phyloP scores from a whole-genome alignment of 2,329 filamentous ascomycete species.

The Trichophyton simii region DNA sequence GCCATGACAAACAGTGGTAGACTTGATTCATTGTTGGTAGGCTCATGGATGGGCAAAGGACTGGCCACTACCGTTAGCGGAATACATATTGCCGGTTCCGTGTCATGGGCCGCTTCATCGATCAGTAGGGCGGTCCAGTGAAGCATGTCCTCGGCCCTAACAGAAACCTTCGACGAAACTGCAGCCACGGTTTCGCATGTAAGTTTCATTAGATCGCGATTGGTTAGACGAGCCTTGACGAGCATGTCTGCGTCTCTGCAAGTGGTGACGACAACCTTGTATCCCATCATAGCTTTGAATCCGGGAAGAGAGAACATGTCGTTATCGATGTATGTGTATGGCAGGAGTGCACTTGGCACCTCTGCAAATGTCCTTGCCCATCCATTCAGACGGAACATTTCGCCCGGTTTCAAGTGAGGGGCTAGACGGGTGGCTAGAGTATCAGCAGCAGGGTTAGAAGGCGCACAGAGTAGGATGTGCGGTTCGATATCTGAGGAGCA shows the following conservation, averaged over 20 bases:
- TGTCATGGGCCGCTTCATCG: slow-evolving; percentile 37
- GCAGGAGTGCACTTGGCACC: slow-evolving; percentile 28
- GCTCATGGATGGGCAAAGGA: slow-evolving; percentile 16
- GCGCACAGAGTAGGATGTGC: slow-evolving; percentile 34
- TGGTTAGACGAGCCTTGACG: slow-evolving; percentile 32
- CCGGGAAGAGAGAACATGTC: slow-evolving; percentile 32
- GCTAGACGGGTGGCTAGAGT: slow-evolving; percentile 31
- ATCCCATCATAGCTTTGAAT: slow-evolving; percentile 28
- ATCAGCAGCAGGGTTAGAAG: slow-evolving; percentile 37
- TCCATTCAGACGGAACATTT: slow-evolving; percentile 33
- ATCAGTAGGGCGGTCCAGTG: slow-evolving; percentile 36
- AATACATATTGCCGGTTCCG: slow-evolving; percentile 31
- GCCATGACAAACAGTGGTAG: slow-evolving; percentile 35
- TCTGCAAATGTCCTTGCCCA: slow-evolving; percentile 31
- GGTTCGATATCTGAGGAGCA: slow-evolving; percentile 9
- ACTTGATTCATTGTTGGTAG: slow-evolving; percentile 1
- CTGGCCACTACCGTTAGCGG: slow-evolving; percentile 31
- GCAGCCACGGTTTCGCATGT: slow-evolving; percentile 27
- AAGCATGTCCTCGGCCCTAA: slow-evolving; percentile 15
- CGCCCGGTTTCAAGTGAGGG: slow-evolving; percentile 23
- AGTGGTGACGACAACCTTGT: slow-evolving; percentile 33
- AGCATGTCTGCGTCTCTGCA: slow-evolving; percentile 32
- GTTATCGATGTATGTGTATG: slow-evolving; percentile 28
- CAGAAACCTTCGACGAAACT: slow-evolving; percentile 13
- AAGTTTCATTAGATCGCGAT: slow-evolving; percentile 29